Percentiles rank a stretch among this genome's conserved stretches.
Evolutionary conservation across 805 yeast species (phyloP).

Genomic region (Dipodascus geniculatus): DNA sequence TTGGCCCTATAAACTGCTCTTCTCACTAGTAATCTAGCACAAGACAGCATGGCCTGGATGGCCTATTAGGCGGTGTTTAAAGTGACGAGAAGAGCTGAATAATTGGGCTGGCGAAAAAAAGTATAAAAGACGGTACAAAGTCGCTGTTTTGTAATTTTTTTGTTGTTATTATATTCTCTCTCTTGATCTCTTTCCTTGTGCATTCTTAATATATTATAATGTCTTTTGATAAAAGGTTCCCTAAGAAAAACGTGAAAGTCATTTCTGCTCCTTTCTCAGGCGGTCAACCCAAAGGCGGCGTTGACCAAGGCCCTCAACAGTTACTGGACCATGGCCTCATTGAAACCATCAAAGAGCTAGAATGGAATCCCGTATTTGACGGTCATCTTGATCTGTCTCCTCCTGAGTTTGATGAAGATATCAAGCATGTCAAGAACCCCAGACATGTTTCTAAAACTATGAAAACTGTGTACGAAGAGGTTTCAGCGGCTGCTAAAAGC

Average conservation of each 20-base stretch:
- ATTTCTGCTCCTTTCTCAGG: conserved; percentile 90
- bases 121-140: background rate
- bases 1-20: background rate
- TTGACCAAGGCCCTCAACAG: conserved; percentile 85
- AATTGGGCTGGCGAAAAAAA: background rate
- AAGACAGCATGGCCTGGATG: background rate
- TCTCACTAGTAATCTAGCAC: background rate
- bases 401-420: conserved; percentile 39
- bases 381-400: conserved; percentile 22
- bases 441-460: conserved; percentile 66
- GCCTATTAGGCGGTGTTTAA: background rate
- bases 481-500: conserved; percentile 36
- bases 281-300: conserved; percentile 91
- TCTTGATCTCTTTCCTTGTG: background rate
- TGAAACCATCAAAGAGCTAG: conserved; percentile 48
- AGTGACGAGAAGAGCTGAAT: background rate
- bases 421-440: conserved; percentile 56
- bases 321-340: conserved; percentile 62
- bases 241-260: conserved; percentile 47
- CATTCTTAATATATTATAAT: background rate
- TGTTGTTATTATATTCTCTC: background rate
- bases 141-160: background rate
- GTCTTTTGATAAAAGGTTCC: conserved; percentile 33
- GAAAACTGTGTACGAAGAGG: conserved; percentile 49
- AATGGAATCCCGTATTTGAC: conserved; percentile 51